Evolutionary conservation across 2,329 filamentous ascomycete genomes (phyloP), one percentile per base, ranked within the genome.

Genomic region (Sclerotinia sclerotiorum): DNA sequence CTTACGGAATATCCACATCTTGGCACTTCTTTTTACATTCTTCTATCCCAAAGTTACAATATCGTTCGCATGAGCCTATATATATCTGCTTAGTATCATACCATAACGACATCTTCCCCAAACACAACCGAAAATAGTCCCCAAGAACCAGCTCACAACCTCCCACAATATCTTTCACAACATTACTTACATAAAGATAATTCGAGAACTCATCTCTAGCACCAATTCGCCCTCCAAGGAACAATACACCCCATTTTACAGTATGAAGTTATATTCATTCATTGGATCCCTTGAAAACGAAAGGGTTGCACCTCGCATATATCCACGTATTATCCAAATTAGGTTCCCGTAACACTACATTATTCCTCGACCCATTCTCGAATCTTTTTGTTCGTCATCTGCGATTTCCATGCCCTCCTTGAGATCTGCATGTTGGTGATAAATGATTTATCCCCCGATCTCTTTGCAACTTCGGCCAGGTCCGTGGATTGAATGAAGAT

Each of bases 271-370:
- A 35, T n/a, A 29, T n/a, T 51, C 27, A 27, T 19, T 35, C 29
- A 55, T 55, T 55, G 21, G 29, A 35, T 56, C 54, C 29, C 52
- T 55, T 55, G 32, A 56, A 35, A 29, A 56, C 29, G 32, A 56
- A n/a, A n/a, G 6, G 54, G 54, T n/a, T 56, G 54, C 54, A 39
- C 54, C 54, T 56, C 54, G 54, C 54, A 39, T 35, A 35, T 8
- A 39, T 39, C 54, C 54, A 56, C 54, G 21, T 13, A 56, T 56
- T 39, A 56, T 56, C 54, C 54, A 56, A 56, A 56, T 56, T 56
- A 56, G 19, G n/a, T 35, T 56, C 27, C 29, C 29, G 54, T 39
- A 35, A 35, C 54, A 56, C 54, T 35, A 39, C 29, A 32, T 56
- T 35, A 35, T 56, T 56, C 29, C 54, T 35, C 29, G 54, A 56